phyloP scores from a whole-genome alignment of 192 early-diverging fungal species.

The Chytriomyces sp. region DNA sequence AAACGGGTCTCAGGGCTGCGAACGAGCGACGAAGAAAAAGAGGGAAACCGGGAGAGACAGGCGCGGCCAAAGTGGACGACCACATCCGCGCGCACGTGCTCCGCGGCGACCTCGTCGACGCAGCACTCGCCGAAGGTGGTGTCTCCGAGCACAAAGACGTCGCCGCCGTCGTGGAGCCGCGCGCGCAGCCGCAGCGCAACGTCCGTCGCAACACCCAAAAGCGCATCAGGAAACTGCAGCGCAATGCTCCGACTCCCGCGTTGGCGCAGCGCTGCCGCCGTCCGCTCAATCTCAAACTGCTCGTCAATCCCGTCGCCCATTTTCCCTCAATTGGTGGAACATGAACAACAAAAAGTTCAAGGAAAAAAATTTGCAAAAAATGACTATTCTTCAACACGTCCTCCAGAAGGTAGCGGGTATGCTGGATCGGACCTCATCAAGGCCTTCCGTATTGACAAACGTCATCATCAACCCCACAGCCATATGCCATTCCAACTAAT shows the following conservation, averaged over 20 bases:
- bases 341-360: no score
- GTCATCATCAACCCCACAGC: constrained; percentile 13
- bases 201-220: constrained; percentile 69
- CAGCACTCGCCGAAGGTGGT: constrained; percentile 98
- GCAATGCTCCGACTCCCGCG: constrained; percentile 19
- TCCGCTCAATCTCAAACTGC: background rate
- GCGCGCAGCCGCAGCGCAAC: constrained; percentile 51
- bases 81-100: constrained; percentile 83
- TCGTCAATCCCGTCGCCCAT: no score
- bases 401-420: constrained; percentile 7
- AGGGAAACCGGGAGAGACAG: constrained; percentile 70
- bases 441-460: constrained; percentile 17
- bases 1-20: constrained; percentile 36
- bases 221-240: constrained; percentile 94
- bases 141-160: constrained; percentile 85
- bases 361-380: no score
- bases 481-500: constrained; percentile 29
- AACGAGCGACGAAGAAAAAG: constrained; percentile 39
- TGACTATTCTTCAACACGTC: no score
- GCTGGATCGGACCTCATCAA: background rate
- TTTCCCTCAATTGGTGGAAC: no score
- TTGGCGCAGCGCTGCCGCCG: background rate
- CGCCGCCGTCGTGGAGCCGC: background rate
- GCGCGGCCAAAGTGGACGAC: constrained; percentile 95
- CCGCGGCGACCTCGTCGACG: constrained; percentile 94